These are phyloP conservation scores for Silene coronaria DNA, from an alignment of 179 eudicot genomes.

Conservation along the genomic window DNA sequence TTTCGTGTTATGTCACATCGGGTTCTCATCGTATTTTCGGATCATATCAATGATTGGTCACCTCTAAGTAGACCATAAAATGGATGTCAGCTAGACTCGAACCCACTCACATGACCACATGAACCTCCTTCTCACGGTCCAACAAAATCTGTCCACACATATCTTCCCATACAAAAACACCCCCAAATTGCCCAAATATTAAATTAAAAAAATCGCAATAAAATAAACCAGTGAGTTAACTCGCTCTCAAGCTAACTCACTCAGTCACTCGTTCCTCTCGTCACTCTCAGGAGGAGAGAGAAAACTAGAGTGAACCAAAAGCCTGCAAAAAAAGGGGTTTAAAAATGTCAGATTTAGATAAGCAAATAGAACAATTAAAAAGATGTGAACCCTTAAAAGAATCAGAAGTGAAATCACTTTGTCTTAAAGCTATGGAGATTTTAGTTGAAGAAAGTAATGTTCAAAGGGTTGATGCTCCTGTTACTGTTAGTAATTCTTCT, in stretches of 20 bases:
- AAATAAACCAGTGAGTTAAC: neutral
- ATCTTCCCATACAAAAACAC: neutral
- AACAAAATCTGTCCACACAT: neutral
- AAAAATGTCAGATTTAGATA: constrained; percentile 79
- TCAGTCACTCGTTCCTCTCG: neutral
- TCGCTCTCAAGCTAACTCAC: neutral
- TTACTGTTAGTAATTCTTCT: constrained; percentile 22
- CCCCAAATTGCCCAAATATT: neutral
- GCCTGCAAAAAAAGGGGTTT: neutral
- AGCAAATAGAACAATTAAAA: constrained; percentile 85
- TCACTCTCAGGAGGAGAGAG: constrained; percentile 18
- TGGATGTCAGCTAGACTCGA: neutral
- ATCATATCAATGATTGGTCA: too few species aligned
- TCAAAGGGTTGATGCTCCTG: constrained; percentile 94
- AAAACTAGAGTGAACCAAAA: neutral
- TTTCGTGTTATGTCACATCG: too few species aligned
- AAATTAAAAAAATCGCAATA: neutral
- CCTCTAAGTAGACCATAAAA: too few species aligned
- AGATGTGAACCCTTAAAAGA: constrained; percentile 79
- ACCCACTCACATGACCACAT: neutral
- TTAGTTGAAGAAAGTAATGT: constrained; percentile 89
- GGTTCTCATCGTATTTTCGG: too few species aligned
- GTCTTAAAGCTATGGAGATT: constrained; percentile 89
- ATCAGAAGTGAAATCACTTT: constrained; percentile 76
- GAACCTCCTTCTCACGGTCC: neutral